Percentiles rank a stretch among this genome's conserved stretches.
phyloP scores from a whole-genome alignment of 495 filamentous ascomycete genomes.

The Viridothelium virens region DNA sequence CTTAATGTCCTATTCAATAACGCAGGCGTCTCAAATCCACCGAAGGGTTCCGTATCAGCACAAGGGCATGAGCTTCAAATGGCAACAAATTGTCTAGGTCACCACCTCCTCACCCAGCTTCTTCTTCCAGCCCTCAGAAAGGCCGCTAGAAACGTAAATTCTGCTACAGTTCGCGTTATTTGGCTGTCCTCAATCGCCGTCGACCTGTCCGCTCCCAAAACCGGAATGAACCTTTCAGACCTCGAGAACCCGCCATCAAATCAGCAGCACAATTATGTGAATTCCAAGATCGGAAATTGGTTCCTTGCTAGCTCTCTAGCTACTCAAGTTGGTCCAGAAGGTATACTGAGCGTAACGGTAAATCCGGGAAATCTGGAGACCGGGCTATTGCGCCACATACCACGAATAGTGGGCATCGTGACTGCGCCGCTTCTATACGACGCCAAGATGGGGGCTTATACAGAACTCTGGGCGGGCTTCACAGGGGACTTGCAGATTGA shows the following conservation, averaged over 20 bases:
- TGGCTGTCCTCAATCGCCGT: slow-evolving; percentile 32
- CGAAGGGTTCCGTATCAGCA: slow-evolving; percentile 30
- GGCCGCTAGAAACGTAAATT: slow-evolving; percentile 28
- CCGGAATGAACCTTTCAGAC: slow-evolving; percentile 26
- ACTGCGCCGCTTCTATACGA: slow-evolving; percentile 16
- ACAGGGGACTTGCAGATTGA: slow-evolving; percentile 19
- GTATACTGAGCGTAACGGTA: slow-evolving; percentile 28
- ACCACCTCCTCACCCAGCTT: slow-evolving; percentile 40
- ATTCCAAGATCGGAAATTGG: slow-evolving; percentile 38
- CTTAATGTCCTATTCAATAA: slow-evolving; percentile 48
- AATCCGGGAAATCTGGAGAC: slow-evolving; percentile 38
- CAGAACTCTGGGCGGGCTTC: slow-evolving; percentile 31
- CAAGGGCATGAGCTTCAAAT: slow-evolving; percentile 41
- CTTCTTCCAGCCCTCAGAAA: slow-evolving; percentile 39
- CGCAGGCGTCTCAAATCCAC: slow-evolving; percentile 42
- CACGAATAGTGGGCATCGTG: slow-evolving; percentile 1
- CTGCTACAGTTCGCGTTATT: slow-evolving; percentile 33
- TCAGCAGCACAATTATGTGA: slow-evolving; percentile 29
- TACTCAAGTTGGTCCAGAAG: slow-evolving; percentile 20
- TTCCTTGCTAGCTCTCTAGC: slow-evolving; percentile 36
- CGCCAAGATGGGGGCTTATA: slow-evolving; percentile 28
- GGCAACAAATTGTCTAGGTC: slow-evolving; percentile 42
- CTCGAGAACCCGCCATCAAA: neutral
- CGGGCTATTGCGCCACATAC: slow-evolving; percentile 28
- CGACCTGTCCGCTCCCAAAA: slow-evolving; percentile 21